A percentile compares a stretch with the other conserved stretches of the same genome.
Conservation (phyloP, 805 yeast genomes). For the Starmerella floris region DNA sequence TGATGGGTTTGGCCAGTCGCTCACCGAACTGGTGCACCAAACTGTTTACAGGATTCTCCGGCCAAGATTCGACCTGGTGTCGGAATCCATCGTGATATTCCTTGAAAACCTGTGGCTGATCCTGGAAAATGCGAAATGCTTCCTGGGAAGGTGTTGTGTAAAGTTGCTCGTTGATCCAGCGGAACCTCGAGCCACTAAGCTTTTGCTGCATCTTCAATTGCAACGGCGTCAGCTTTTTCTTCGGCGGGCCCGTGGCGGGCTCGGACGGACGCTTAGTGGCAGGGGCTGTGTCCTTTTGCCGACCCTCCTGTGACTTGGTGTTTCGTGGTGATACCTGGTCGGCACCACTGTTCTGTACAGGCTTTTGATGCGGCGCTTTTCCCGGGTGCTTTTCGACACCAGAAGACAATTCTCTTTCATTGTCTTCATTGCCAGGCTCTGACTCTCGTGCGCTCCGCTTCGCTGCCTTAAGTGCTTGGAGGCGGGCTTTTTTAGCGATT, state of each 20-base stretch:
- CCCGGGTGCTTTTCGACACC: too few species aligned
- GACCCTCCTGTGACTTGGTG: too few species aligned
- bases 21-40: slow-evolving; percentile 57
- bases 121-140: slow-evolving; percentile 57
- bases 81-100: slow-evolving; percentile 94
- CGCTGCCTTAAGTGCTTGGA: too few species aligned
- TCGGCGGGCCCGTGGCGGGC: background rate
- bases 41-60: slow-evolving; percentile 93
- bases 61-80: slow-evolving; percentile 93
- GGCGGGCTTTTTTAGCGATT: background rate
- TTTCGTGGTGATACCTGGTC: too few species aligned
- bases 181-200: slow-evolving; percentile 82
- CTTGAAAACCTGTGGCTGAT: slow-evolving; percentile 79
- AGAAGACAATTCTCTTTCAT: too few species aligned
- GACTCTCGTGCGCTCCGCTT: too few species aligned
- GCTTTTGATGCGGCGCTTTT: too few species aligned
- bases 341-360: too few species aligned
- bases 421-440: too few species aligned
- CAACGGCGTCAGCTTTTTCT: slow-evolving; percentile 54
- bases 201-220: slow-evolving; percentile 95
- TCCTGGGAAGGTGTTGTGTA: slow-evolving; percentile 71
- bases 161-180: slow-evolving; percentile 97
- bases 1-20: slow-evolving; percentile 44
- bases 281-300: too few species aligned
- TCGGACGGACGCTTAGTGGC: background rate